A percentile compares a stretch with the other conserved stretches of the same genome.
These are phyloP conservation scores for Rubroboletus pulcherrimus DNA, from an alignment of 768 basidiomycete genomes.

Conservation along the genomic window DNA sequence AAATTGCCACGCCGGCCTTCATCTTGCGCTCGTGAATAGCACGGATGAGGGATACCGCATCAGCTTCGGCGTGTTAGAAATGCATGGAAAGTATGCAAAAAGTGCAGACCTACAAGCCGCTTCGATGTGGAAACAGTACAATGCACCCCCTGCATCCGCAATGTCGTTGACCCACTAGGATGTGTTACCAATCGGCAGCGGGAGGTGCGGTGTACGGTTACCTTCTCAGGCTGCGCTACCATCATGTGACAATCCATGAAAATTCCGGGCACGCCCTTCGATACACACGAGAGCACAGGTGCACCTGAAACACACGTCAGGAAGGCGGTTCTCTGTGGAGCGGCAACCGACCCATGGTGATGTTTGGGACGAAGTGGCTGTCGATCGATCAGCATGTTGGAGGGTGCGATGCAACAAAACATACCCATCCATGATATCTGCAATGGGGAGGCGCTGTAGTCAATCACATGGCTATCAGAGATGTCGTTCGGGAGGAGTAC, in stretches of 20 bases:
- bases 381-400: constrained; percentile 5
- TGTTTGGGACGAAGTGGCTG: constrained; percentile 98
- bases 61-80: constrained; percentile 39
- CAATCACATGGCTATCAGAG: constrained; percentile 8
- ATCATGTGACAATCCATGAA: constrained; percentile 99
- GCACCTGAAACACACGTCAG: constrained; percentile 52
- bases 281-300: constrained; percentile 81
- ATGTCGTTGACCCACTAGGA: constrained; percentile 93
- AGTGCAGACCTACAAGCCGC: constrained; percentile 63
- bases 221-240: constrained; percentile 91
- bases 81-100: constrained; percentile 11
- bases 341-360: constrained; percentile 79
- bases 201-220: constrained; percentile 26
- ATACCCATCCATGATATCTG: constrained; percentile 98
- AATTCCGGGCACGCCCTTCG: constrained; percentile 85
- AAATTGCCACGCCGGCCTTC: constrained; percentile 95
- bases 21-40: constrained; percentile 80
- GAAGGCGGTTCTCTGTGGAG: background rate
- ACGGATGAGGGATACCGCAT: constrained; percentile 73
- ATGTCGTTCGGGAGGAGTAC: constrained; percentile 34
- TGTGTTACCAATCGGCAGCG: background rate
- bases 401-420: background rate
- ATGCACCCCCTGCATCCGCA: constrained; percentile 89
- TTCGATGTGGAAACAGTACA: constrained; percentile 97
- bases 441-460: constrained; percentile 2